Base-by-base conservation (phyloP, 371 early-diverging fungal genomes). In the Rhizopus stolonifer region DNA sequence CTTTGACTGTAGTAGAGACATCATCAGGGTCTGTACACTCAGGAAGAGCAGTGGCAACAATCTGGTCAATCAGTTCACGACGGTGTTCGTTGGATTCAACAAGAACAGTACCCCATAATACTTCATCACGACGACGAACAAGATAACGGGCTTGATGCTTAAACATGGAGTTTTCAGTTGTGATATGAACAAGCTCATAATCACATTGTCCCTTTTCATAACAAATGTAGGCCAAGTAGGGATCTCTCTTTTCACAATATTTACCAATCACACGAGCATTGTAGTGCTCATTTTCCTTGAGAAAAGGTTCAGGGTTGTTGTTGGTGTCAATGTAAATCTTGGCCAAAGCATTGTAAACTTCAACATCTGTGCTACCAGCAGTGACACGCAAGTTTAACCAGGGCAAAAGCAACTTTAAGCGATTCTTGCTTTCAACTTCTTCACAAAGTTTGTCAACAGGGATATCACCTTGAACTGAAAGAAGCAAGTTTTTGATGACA, bases 311-410 rank as follows among this genome's bases (percentile, higher is more conserved):
- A 15, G 99, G 92, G 58, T 98, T 94, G 73, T 93, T 93, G 86
- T 98, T 98, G 70, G 92, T 95, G 72, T 97, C 99, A 61, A 98
- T 96, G 70, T 95, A 97, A 51, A 98, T 95, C 85, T 97, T 98
- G 61, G 96, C 99, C 43, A 98, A 74, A 8, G 96, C 97, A 62
- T 97, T 98, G 81, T 91, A 96, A 2, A 98, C 88, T 44, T 87
- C 89, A 7, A 86, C 73, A 58, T 96, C 98, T 54, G 82, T 81
- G 63, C 86, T 85, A 9, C 93, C 94, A 54, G 93, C 92, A 64
- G 89, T 87, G 39, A 91, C 84, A 68, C 87, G 85, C 66, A 77
- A 77, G 68, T 97, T 95, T 29, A 97, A 79, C 91, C 92, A 97
- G 32, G 94, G 95, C 45, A 95, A 77, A 25, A 96, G 73, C 13